Conservation (phyloP, 1,284 basidiomycete genomes). For the Inonotus obliquus region DNA sequence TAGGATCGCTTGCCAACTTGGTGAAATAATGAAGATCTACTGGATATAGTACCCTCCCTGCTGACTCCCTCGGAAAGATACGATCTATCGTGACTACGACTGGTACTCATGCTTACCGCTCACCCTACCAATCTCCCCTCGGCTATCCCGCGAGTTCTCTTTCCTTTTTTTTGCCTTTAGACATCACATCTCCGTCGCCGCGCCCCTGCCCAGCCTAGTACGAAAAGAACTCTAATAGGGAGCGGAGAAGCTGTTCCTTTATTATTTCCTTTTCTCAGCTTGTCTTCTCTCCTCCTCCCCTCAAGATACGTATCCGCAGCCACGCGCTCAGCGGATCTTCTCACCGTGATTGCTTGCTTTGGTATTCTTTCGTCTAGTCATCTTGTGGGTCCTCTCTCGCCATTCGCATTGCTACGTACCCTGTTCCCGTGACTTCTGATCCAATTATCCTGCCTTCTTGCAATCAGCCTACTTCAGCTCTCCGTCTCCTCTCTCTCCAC, state of each 20-base stretch:
- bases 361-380: conserved; percentile 1
- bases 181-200: conserved; percentile 2
- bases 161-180: conserved; percentile 13
- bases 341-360: conserved; percentile 6
- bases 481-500: conserved; percentile 5
- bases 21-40: conserved; percentile 6
- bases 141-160: background rate
- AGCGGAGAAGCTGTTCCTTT: conserved; percentile 3
- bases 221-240: conserved; percentile 1
- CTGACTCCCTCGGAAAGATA: background rate
- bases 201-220: background rate
- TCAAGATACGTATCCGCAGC: background rate
- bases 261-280: background rate
- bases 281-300: background rate
- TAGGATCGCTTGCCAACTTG: background rate
- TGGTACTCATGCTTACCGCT: background rate
- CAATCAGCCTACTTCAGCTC: background rate
- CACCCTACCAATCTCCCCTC: background rate
- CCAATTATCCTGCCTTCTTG: background rate
- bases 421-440: conserved; percentile 14
- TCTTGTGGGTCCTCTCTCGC: conserved; percentile 16
- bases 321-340: conserved; percentile 2
- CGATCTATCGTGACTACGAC: background rate
- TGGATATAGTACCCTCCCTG: conserved; percentile 1
- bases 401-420: conserved; percentile 9